Conservation (phyloP, 805 yeast species). For the Cyberlindnera euphorbiiphila region DNA sequence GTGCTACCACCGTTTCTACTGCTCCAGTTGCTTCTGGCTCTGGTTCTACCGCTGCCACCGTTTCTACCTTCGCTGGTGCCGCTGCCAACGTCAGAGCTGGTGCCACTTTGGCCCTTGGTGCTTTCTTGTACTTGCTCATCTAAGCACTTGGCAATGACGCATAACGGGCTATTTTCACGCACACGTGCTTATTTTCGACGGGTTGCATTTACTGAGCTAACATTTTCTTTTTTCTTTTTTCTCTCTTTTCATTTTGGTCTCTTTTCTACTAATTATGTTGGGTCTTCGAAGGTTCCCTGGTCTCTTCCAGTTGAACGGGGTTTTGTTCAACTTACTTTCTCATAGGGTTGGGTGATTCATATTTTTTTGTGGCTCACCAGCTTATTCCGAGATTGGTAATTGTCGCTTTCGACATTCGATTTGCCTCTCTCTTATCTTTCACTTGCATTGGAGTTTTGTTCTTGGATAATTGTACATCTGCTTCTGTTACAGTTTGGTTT, state of each 20-base stretch:
- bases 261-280: too few species aligned
- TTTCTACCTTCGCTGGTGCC: constrained; percentile 19
- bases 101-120: constrained; percentile 28
- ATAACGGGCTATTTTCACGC: constrained; percentile 3
- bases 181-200: constrained; percentile 10
- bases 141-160: constrained; percentile 14
- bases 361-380: too few species aligned
- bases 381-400: background rate
- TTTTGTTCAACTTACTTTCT: background rate
- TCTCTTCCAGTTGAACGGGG: too few species aligned
- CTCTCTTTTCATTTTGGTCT: background rate
- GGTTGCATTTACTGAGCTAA: too few species aligned
- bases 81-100: constrained; percentile 25
- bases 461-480: constrained; percentile 2
- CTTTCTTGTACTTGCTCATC: constrained; percentile 29
- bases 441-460: constrained; percentile 5
- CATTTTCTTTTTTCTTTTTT: background rate
- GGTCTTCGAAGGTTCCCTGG: too few species aligned
- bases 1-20: too few species aligned
- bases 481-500: constrained; percentile 8
- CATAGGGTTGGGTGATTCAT: constrained; percentile 1
- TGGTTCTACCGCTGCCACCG: constrained; percentile 4
- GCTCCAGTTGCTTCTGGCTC: constrained; percentile 5
- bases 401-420: background rate
- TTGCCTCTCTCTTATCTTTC: background rate